Evolutionary conservation across 2,329 filamentous ascomycete genomes (phyloP).

Genomic region (Alternaria solani): DNA sequence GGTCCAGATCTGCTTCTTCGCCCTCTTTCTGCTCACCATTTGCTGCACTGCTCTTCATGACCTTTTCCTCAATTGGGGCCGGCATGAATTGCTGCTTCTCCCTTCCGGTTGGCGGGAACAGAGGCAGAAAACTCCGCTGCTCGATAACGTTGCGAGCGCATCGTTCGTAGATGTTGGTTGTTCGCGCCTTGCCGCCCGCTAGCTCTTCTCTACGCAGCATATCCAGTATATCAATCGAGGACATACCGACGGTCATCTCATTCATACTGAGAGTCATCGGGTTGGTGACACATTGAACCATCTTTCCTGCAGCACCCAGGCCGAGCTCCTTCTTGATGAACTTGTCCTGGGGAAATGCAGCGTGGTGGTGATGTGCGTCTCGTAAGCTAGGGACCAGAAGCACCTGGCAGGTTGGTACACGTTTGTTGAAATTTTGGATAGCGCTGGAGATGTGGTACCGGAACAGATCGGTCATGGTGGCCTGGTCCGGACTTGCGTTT

Average conservation of each 20-base stretch:
- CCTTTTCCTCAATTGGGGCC: conserved; percentile 49
- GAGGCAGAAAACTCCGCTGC: conserved; percentile 88
- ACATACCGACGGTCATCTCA: conserved; percentile 82
- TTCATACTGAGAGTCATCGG: conserved; percentile 90
- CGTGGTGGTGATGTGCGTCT: conserved; percentile 81
- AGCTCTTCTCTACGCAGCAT: conserved; percentile 82
- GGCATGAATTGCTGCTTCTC: conserved; percentile 68
- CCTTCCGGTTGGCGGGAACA: conserved; percentile 82
- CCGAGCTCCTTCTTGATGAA: conserved; percentile 75
- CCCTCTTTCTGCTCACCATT: conserved; percentile 36
- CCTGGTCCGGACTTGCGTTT: conserved; percentile 68
- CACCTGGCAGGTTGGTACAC: conserved; percentile 81
- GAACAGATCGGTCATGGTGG: conserved; percentile 84
- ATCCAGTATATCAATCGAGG: conserved; percentile 82
- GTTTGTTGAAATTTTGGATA: conserved; percentile 72
- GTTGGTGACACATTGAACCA: conserved; percentile 81
- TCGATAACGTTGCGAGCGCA: conserved; percentile 81
- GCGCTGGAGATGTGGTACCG: conserved; percentile 78
- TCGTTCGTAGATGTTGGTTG: conserved; percentile 72
- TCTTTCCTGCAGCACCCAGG: conserved; percentile 68
- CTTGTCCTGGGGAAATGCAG: conserved; percentile 83
- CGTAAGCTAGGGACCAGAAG: conserved; percentile 84
- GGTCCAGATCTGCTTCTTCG: conserved; percentile 59
- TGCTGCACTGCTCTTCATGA: conserved; percentile 63
- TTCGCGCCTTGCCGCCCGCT: conserved; percentile 62